phyloP scores from a whole-genome alignment of 2,329 filamentous ascomycete species.

The Xenoacremonium recifei region DNA sequence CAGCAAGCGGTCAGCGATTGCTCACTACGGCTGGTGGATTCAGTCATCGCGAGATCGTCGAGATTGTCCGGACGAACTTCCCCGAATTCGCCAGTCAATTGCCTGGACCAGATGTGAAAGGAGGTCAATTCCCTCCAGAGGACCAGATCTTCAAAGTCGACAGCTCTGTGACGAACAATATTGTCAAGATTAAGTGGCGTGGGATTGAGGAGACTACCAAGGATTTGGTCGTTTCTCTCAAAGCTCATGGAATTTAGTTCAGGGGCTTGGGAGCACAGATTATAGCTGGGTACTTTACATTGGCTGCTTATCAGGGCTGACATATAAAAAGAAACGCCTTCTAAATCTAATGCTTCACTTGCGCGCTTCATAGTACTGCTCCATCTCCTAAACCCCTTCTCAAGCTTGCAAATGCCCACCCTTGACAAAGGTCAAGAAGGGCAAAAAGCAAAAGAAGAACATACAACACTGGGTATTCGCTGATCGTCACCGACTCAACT shows the following conservation, averaged over 20 bases:
- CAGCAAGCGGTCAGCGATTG: constrained; percentile 49
- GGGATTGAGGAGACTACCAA: constrained; percentile 59
- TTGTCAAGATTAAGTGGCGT: constrained; percentile 63
- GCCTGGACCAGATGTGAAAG: constrained; percentile 42
- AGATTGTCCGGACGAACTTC: constrained; percentile 45
- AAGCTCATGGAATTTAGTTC: constrained; percentile 40
- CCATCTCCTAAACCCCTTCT: too few relatives aligned
- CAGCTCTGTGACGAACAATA: constrained; percentile 55
- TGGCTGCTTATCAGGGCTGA: too few relatives aligned
- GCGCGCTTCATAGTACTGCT: too few relatives aligned
- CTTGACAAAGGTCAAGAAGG: too few relatives aligned
- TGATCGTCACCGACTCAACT: too few relatives aligned
- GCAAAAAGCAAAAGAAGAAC: too few relatives aligned
- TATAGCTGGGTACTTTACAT: too few relatives aligned
- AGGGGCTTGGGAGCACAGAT: not conserved
- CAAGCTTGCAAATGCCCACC: too few relatives aligned
- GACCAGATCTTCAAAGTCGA: constrained; percentile 52
- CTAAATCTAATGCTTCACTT: too few relatives aligned
- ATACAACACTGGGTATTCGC: too few relatives aligned
- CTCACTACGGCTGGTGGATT: constrained; percentile 49
- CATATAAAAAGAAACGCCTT: too few relatives aligned
- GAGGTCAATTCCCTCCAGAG: constrained; percentile 40
- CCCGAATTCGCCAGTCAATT: constrained; percentile 48
- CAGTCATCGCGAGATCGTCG: constrained; percentile 44
- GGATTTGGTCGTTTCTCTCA: constrained; percentile 64